Conservation (phyloP, 1,284 basidiomycete species). For the Somion occarium region DNA sequence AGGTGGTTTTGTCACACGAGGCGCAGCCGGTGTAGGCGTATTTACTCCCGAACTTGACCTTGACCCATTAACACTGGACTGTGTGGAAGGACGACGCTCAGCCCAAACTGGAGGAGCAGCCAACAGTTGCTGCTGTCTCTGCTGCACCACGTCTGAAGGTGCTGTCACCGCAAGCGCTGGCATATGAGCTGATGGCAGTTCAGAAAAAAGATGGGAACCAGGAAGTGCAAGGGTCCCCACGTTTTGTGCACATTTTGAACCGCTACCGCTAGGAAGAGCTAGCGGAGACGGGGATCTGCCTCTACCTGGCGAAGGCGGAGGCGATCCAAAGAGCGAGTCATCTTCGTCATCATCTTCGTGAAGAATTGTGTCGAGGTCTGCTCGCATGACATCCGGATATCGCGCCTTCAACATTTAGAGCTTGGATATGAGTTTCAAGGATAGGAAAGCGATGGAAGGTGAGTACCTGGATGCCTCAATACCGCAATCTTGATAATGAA, state of each 20-base stretch:
- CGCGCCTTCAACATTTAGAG: slow-evolving; percentile 9
- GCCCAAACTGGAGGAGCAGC: slow-evolving; percentile 6
- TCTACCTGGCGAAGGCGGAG: slow-evolving; percentile 64
- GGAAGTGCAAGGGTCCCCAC: slow-evolving; percentile 95
- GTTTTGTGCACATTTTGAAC: slow-evolving; percentile 54
- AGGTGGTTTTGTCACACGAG: slow-evolving; percentile 18
- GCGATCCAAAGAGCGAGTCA: slow-evolving; percentile 77
- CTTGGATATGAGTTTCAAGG: not conserved
- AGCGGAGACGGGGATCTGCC: slow-evolving; percentile 64
- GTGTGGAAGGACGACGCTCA: slow-evolving; percentile 8
- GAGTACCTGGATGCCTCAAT: slow-evolving; percentile 3
- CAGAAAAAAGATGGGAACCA: slow-evolving; percentile 83
- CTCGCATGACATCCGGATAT: slow-evolving; percentile 18
- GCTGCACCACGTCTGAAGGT: slow-evolving; percentile 11
- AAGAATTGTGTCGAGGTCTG: slow-evolving; percentile 12
- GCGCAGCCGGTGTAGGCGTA: slow-evolving; percentile 6
- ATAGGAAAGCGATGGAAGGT: not conserved
- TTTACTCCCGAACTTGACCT: not conserved
- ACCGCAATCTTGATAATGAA: too few relatives aligned
- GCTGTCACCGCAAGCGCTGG: slow-evolving; percentile 58
- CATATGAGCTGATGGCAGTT: slow-evolving; percentile 66
- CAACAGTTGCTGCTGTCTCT: not conserved
- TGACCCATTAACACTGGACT: not conserved
- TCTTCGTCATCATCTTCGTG: slow-evolving; percentile 43
- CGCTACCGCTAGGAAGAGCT: slow-evolving; percentile 47